Evolutionary conservation across 129 eudicot species (phyloP).

Genomic region (Oenanthe sinensis): DNA sequence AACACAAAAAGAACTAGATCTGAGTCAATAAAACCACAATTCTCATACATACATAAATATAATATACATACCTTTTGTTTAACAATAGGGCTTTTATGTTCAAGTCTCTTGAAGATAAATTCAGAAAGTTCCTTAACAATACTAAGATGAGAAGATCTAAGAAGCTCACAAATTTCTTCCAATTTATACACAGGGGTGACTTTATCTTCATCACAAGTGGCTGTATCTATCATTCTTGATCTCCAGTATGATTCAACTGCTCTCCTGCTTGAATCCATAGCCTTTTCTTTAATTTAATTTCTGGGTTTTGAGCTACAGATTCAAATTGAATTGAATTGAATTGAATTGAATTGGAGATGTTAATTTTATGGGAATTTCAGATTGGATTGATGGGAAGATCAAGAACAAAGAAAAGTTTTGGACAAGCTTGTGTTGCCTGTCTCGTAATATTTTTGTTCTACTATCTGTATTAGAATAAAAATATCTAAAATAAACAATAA

Average conservation of each 20-base stretch:
- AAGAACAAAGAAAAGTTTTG: too few species aligned
- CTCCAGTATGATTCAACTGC: constrained; percentile 99
- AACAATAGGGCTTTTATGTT: constrained; percentile 79
- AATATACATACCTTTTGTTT: constrained; percentile 62
- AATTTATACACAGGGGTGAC: constrained; percentile 89
- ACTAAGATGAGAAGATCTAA: constrained; percentile 65
- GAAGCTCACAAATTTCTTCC: constrained; percentile 87
- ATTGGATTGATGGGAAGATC: too few species aligned
- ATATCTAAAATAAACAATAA: too few species aligned
- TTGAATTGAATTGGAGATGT: background rate
- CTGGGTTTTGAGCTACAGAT: background rate
- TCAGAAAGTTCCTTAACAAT: constrained; percentile 75
- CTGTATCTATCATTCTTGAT: constrained; percentile 73
- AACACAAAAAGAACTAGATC: background rate
- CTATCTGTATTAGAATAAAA: too few species aligned
- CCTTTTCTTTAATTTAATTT: background rate
- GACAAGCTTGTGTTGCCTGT: too few species aligned
- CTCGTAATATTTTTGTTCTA: too few species aligned
- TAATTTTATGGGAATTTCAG: too few species aligned
- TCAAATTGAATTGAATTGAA: background rate
- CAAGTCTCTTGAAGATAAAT: constrained; percentile 71
- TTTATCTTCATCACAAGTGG: constrained; percentile 89
- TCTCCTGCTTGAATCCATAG: constrained; percentile 94
- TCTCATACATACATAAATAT: background rate
- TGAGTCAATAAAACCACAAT: background rate